phyloP scores from a whole-genome alignment of 1,284 basidiomycete species.

The Sutorius eximius region DNA sequence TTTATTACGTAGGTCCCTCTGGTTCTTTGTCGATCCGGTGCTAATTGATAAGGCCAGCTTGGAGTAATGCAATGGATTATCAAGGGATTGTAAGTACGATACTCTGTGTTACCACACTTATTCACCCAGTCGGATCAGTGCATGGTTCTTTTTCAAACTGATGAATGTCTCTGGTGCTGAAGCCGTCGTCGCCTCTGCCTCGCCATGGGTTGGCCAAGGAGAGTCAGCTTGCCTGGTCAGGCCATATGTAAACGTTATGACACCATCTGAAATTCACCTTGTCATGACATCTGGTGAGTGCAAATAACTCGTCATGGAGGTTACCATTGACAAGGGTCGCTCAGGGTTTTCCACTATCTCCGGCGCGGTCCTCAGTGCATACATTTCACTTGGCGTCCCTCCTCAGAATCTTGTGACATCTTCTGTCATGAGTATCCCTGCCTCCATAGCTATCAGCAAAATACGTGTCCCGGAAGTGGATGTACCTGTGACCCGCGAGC shows the following conservation, averaged over 20 bases:
- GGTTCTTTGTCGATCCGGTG: not conserved
- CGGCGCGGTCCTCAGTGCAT: slow-evolving; percentile 84
- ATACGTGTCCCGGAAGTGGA: slow-evolving; percentile 81
- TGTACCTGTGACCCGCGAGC: slow-evolving; percentile 83
- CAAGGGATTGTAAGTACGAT: slow-evolving; percentile 61
- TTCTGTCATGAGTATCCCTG: slow-evolving; percentile 93
- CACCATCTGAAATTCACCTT: slow-evolving; percentile 85
- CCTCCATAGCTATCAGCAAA: slow-evolving; percentile 90
- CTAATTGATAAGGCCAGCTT: slow-evolving; percentile 37
- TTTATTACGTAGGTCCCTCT: slow-evolving; percentile 60
- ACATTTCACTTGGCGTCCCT: slow-evolving; percentile 82
- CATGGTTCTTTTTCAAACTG: slow-evolving; percentile 91
- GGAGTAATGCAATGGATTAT: slow-evolving; percentile 91
- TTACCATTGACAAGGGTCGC: slow-evolving; percentile 6
- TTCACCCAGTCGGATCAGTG: slow-evolving; percentile 43
- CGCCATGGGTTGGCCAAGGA: slow-evolving; percentile 89
- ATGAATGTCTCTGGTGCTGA: slow-evolving; percentile 88
- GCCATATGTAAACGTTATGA: slow-evolving; percentile 89
- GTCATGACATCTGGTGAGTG: slow-evolving; percentile 81
- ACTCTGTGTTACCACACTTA: not conserved
- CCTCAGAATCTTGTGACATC: slow-evolving; percentile 84
- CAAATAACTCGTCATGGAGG: not conserved
- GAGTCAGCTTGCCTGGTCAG: slow-evolving; percentile 83
- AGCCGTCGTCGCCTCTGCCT: slow-evolving; percentile 88
- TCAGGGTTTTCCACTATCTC: slow-evolving; percentile 83